These are phyloP conservation scores for Gracilaria caudata DNA, from an alignment of 23 red algal species.

Conservation along the genomic window DNA sequence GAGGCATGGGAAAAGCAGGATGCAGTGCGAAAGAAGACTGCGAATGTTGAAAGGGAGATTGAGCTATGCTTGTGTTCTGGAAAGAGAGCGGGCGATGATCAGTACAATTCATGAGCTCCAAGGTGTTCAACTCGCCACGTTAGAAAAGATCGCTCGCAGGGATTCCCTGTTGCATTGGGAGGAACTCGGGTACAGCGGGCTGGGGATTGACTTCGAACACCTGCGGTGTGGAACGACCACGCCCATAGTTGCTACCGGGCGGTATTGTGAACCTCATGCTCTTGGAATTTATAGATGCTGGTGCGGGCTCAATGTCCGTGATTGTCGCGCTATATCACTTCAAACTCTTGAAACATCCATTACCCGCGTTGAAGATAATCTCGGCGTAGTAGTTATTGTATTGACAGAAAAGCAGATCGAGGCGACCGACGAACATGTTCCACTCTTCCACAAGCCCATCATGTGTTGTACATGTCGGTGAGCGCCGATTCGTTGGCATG, in stretches of 20 bases:
- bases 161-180: neutral
- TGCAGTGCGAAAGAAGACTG: too few relatives aligned
- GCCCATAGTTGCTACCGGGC: constrained; percentile 24
- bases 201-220: constrained; percentile 27
- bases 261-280: constrained; percentile 32
- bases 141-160: too few relatives aligned
- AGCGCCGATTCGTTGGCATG: too few relatives aligned
- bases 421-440: constrained; percentile 42
- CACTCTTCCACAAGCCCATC: too few relatives aligned
- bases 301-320: constrained; percentile 38
- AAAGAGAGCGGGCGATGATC: too few relatives aligned
- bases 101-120: too few relatives aligned
- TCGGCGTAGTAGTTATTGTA: constrained; percentile 23
- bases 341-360: constrained; percentile 8
- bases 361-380: constrained; percentile 28
- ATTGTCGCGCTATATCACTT: constrained; percentile 24
- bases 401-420: constrained; percentile 47
- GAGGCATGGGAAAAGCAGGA: too few relatives aligned
- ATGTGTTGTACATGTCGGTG: too few relatives aligned
- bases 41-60: too few relatives aligned
- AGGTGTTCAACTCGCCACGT: too few relatives aligned
- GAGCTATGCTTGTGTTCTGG: too few relatives aligned
- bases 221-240: neutral
- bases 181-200: neutral
- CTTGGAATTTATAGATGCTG: neutral